These are phyloP conservation scores for Leccinum longicurvipes DNA, from an alignment of 768 basidiomycete genomes.

Conservation along the genomic window DNA sequence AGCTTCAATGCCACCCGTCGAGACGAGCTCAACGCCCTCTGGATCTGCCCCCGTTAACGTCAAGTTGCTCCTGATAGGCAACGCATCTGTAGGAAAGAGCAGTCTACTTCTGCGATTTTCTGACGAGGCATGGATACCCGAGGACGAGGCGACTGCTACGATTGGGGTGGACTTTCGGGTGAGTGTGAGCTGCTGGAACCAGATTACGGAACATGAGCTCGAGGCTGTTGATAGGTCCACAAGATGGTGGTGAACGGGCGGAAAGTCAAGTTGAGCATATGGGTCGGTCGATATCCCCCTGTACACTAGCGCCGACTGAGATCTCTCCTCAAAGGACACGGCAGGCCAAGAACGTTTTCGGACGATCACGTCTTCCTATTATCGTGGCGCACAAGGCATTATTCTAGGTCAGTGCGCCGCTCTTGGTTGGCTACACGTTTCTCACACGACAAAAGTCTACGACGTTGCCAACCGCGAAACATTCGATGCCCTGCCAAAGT, in stretches of 20 bases:
- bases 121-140: conserved; percentile 91
- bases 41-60: conserved; percentile 51
- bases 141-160: conserved; percentile 84
- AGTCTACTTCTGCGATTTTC: conserved; percentile 92
- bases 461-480: conserved; percentile 92
- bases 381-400: conserved; percentile 83
- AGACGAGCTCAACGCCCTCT: conserved; percentile 23
- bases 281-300: conserved; percentile 56
- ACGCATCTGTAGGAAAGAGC: conserved; percentile 90
- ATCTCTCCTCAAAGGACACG: conserved; percentile 59
- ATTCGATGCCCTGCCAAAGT: conserved; percentile 90
- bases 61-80: conserved; percentile 82
- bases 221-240: conserved; percentile 54
- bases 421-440: neutral
- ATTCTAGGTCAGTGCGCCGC: conserved; percentile 52
- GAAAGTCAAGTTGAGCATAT: conserved; percentile 92
- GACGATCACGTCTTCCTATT: conserved; percentile 94
- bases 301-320: neutral
- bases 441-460: conserved; percentile 58
- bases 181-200: conserved; percentile 33
- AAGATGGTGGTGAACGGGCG: conserved; percentile 83
- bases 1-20: conserved; percentile 16
- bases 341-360: conserved; percentile 97
- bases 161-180: conserved; percentile 86
- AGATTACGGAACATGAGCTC: neutral